These are phyloP conservation scores for Cladosporium sp. DNA, from an alignment of 2,329 filamentous ascomycete species.

Conservation along the genomic window DNA sequence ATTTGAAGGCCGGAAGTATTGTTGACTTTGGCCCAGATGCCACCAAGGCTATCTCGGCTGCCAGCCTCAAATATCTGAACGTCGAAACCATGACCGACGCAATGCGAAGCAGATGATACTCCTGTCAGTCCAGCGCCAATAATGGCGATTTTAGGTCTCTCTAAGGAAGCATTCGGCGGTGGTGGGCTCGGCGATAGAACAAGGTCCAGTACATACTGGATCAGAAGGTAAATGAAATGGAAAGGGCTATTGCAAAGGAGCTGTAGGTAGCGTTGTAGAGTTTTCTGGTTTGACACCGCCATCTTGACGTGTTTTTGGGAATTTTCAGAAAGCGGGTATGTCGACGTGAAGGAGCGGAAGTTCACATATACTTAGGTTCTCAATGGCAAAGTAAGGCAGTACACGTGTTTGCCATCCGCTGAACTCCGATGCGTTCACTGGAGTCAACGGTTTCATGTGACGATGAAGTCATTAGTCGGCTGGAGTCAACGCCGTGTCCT, in stretches of 20 bases:
- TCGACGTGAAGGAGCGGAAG: too few species aligned
- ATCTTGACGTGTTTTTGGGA: constrained; percentile 5
- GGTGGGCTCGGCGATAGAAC: constrained; percentile 69
- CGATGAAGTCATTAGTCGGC: background rate
- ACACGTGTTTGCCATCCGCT: background rate
- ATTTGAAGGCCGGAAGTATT: constrained; percentile 78
- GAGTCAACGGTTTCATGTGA: background rate
- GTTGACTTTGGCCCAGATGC: constrained; percentile 44
- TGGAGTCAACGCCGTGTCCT: too few species aligned
- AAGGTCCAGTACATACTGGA: constrained; percentile 61
- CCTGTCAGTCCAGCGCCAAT: constrained; percentile 59
- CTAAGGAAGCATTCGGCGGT: constrained; percentile 52
- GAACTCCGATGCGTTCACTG: background rate
- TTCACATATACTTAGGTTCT: background rate
- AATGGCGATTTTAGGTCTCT: constrained; percentile 53
- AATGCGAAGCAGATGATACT: constrained; percentile 75
- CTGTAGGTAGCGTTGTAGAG: constrained; percentile 16
- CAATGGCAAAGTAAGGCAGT: background rate
- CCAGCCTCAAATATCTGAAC: constrained; percentile 75
- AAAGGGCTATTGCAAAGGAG: constrained; percentile 42
- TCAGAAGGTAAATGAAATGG: constrained; percentile 59
- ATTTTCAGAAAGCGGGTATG: too few species aligned
- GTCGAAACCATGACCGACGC: constrained; percentile 80
- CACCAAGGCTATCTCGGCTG: constrained; percentile 48
- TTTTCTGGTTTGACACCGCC: background rate